Conservation (phyloP, 2,329 filamentous ascomycete genomes). For the Ophiostoma tasmaniense region DNA sequence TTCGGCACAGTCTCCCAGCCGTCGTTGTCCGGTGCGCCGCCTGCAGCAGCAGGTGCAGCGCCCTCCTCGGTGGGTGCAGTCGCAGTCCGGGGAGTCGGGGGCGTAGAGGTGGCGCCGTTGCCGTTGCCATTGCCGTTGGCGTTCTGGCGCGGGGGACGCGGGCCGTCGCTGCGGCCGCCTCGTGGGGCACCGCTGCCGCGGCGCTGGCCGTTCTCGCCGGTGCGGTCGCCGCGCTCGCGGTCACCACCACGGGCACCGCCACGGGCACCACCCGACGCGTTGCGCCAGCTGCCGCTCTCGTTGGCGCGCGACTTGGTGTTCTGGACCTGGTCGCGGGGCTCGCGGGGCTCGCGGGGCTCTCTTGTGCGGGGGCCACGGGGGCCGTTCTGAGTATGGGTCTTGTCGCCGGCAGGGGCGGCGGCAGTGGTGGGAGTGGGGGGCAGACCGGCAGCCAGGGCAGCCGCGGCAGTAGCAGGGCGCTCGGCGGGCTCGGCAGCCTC, state of each 20-base stretch:
- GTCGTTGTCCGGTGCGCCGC: conserved; percentile 38
- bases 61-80: conserved; percentile 27
- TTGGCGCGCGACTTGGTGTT: conserved; percentile 46
- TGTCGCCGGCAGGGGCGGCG: conserved; percentile 20
- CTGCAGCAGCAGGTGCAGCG: conserved; percentile 19
- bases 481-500: conserved; percentile 1
- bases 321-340: conserved; percentile 34
- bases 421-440: conserved; percentile 16
- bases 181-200: conserved; percentile 31
- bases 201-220: conserved; percentile 31
- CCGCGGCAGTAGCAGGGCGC: conserved; percentile 9
- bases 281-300: conserved; percentile 55
- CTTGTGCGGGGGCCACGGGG: conserved; percentile 22
- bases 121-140: no score
- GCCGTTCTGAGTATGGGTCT: conserved; percentile 22
- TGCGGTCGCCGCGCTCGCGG: conserved; percentile 33
- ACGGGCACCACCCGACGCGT: conserved; percentile 37
- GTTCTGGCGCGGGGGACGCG: conserved; percentile 39
- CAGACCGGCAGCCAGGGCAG: conserved; percentile 12
- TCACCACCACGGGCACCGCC: conserved; percentile 28
- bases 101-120: background rate
- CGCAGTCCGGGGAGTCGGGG: conserved; percentile 22
- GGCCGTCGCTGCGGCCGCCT: conserved; percentile 38
- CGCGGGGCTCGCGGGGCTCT: conserved; percentile 26
- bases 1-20: conserved; percentile 54